Base-by-base conservation (phyloP, 1,284 basidiomycete species). In the Heterobasidion occidentale region DNA sequence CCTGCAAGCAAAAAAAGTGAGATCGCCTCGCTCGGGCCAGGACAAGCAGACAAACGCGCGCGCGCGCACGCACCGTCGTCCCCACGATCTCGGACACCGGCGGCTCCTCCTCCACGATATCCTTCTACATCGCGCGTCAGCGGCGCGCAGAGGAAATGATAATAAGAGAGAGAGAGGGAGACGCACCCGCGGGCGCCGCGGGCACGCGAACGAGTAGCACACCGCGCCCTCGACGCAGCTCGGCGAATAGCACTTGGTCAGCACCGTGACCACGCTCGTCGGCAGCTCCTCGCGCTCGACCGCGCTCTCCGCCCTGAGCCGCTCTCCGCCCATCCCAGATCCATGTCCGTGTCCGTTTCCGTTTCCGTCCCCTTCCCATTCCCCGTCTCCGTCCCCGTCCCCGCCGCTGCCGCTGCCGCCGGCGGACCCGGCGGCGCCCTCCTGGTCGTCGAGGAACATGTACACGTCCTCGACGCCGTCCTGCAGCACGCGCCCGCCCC, bases 381-480 rank as follows among this genome's bases (percentile, higher is more conserved):
- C n/a, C n/a, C n/a, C 19, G 19, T 71, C 58, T 84, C 83, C 19
- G 19, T 19, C 19, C 19, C 19, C 19, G 19, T 19, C 19, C 19
- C 19, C 19, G 19, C 27, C 27, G 27, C 3, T 3, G 27, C 27
- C 27, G 27, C 27, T 27, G 3, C 27, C 27, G 27, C 27, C 27
- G 27, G 27, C 27, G 1, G 82, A 27, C 27, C 27, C 27, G 27
- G 27, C 80, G 17, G 70, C 69, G 55, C 86, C 85, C 56, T 88
- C 88, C 60, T 86, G 81, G 63, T 97, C 94, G 60, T 94, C 93
- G 70, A 94, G 77, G 74, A 99, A 98, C 81, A 92, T 94, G 72
- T 94, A 98, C 7, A 98, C 94, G 63, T 97, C 93, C 63, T 97
- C 94, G 2, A 94, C 88, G 5, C 92, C 89, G 66, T 98, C 96